Base-by-base conservation (phyloP, 805 yeast genomes). In the Teunomyces kruisii region DNA sequence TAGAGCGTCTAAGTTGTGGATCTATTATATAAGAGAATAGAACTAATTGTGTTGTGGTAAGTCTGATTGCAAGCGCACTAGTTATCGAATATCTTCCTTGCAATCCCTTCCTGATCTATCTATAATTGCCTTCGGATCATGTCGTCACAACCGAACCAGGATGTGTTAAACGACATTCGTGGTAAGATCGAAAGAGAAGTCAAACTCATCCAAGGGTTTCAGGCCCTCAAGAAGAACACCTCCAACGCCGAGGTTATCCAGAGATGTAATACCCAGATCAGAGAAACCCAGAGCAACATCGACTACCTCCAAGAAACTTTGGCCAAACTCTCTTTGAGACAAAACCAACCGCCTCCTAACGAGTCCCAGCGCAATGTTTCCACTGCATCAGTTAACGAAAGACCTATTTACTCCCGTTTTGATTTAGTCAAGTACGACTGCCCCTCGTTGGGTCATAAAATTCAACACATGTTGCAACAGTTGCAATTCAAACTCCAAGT, bases 381-480 rank as follows among this genome's bases (percentile, higher is more conserved):
- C 40, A 17, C 35, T 2, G 13, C 31, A 2, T 28, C 32, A 6
- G 40, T 38, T 16, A 37, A 17, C 26, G 32, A 30, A 16, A 38
- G 50, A n/a, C 39, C 39, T 13, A 62, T 77, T 4, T 86, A 77
- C 58, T 79, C 92, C 0, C 76, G 87, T 15, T 70, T 87, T 53
- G 99, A 94, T 62, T 74, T 94, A 45, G 77, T 89, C 61, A 90
- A 90, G 56, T 90, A 89, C 59, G 97, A 94, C 57, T 88, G 96
- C 55, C 97, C 97, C 0, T 88, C 96, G 0, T 71, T 94, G 54
- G 97, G 97, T 9, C 97, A 94, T 57, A 80, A 94, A 51, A 94
- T 94, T 58, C 97, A 89, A 66, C 84, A 88, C 56, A 91, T 94
- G 98, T 77, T 92, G 44, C 97, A 91, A 67, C 96, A 90, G 65